Conservation (phyloP, 2,329 filamentous ascomycete genomes). For the Monilinia vaccinii-corymbosi region DNA sequence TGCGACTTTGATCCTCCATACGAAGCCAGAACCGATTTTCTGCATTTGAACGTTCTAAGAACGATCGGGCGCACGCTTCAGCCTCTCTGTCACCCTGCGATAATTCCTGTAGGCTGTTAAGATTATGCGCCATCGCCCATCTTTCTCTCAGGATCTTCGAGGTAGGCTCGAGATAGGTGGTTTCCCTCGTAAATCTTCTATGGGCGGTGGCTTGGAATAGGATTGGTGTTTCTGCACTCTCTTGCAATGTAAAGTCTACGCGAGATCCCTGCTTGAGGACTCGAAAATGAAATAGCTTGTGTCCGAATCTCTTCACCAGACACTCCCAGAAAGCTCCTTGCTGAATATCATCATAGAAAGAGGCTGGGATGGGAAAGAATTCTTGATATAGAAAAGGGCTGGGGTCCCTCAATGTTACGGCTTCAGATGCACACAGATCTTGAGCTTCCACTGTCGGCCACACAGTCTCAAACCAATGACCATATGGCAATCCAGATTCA, state of each 20-base stretch:
- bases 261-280: constrained; percentile 2
- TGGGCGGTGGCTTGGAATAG: not conserved
- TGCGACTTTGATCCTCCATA: not conserved
- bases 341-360: constrained; percentile 18
- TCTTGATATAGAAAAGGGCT: constrained; percentile 1
- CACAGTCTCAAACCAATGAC: constrained; percentile 12
- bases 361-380: constrained; percentile 13
- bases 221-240: not conserved
- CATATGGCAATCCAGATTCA: constrained; percentile 7
- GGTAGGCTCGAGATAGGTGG: not conserved
- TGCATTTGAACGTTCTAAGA: not conserved
- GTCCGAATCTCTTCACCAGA: constrained; percentile 12
- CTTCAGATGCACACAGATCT: not conserved
- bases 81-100: not conserved
- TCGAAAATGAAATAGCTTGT: constrained; percentile 12
- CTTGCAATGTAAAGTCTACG: not conserved
- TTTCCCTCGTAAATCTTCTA: too few relatives aligned
- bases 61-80: not conserved
- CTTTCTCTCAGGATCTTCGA: not conserved
- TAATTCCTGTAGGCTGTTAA: not conserved
- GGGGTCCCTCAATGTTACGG: constrained; percentile 9
- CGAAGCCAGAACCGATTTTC: not conserved
- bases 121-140: not conserved
- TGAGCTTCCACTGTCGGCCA: constrained; percentile 7
- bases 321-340: constrained; percentile 19